A percentile compares a stretch with the other conserved stretches of the same genome.
phyloP scores from a whole-genome alignment of 2,329 filamentous ascomycete species.

The Clarireedia homoeocarpa region DNA sequence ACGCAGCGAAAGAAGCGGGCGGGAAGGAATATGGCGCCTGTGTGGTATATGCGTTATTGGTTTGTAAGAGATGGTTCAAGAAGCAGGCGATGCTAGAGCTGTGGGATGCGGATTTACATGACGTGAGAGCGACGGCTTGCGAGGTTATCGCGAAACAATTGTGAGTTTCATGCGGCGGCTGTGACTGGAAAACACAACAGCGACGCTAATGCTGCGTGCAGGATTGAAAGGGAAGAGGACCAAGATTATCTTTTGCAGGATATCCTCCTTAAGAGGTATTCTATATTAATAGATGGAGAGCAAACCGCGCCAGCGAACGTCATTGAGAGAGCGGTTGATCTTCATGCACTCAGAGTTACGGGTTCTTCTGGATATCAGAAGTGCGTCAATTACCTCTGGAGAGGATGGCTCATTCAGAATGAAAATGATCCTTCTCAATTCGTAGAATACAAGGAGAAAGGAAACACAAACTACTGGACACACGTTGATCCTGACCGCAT shows the following conservation, averaged over 20 bases:
- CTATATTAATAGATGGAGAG: constrained; percentile 64
- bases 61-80: constrained; percentile 60
- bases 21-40: constrained; percentile 67
- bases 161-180: constrained; percentile 30
- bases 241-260: constrained; percentile 70
- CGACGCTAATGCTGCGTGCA: neutral
- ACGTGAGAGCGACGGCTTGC: constrained; percentile 71
- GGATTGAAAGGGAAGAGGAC: constrained; percentile 81
- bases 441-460: constrained; percentile 77
- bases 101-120: constrained; percentile 84
- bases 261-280: constrained; percentile 81
- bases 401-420: constrained; percentile 93
- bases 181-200: neutral
- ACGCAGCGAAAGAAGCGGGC: constrained; percentile 76
- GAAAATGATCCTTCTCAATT: constrained; percentile 86
- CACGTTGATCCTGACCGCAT: constrained; percentile 94
- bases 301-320: constrained; percentile 75
- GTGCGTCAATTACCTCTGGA: constrained; percentile 88
- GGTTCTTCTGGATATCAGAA: constrained; percentile 88
- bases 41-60: constrained; percentile 43
- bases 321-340: constrained; percentile 85
- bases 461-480: constrained; percentile 65
- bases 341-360: constrained; percentile 84
- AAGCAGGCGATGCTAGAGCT: constrained; percentile 73
- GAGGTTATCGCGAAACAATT: constrained; percentile 84